Conservation (phyloP, 1,139 yeast genomes). For the Debaryomyces singareniensis region DNA sequence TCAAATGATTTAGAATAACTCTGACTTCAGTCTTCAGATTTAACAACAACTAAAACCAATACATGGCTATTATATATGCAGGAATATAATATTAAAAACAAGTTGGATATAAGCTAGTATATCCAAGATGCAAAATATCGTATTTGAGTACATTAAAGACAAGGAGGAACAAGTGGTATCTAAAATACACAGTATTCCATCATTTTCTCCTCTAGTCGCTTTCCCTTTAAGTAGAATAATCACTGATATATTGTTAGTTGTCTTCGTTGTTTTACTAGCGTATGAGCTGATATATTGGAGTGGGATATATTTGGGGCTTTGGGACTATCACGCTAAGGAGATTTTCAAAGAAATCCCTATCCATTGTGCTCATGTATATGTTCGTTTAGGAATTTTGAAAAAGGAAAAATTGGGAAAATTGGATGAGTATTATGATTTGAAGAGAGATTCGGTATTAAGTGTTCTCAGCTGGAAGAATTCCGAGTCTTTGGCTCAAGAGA, state of each 20-base stretch:
- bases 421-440: constrained; percentile 22
- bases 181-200: not conserved
- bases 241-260: constrained; percentile 34
- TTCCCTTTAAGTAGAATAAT: constrained; percentile 25
- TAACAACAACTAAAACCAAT: too few relatives aligned
- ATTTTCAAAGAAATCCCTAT: constrained; percentile 65
- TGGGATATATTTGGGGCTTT: constrained; percentile 43
- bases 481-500: constrained; percentile 13
- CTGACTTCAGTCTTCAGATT: too few relatives aligned
- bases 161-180: too few relatives aligned
- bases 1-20: too few relatives aligned
- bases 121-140: too few relatives aligned
- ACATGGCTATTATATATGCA: too few relatives aligned
- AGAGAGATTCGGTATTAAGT: constrained; percentile 20
- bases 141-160: too few relatives aligned
- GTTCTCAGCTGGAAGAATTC: constrained; percentile 25
- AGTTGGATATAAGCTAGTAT: too few relatives aligned
- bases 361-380: constrained; percentile 70
- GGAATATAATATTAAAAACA: too few relatives aligned
- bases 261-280: constrained; percentile 25
- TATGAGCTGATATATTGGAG: constrained; percentile 43
- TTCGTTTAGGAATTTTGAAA: constrained; percentile 39
- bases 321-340: constrained; percentile 62
- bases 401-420: constrained; percentile 13
- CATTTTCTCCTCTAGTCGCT: not conserved